Evolutionary conservation across 805 yeast species (phyloP).

Genomic region (Zygotorulaspora chibaensis): DNA sequence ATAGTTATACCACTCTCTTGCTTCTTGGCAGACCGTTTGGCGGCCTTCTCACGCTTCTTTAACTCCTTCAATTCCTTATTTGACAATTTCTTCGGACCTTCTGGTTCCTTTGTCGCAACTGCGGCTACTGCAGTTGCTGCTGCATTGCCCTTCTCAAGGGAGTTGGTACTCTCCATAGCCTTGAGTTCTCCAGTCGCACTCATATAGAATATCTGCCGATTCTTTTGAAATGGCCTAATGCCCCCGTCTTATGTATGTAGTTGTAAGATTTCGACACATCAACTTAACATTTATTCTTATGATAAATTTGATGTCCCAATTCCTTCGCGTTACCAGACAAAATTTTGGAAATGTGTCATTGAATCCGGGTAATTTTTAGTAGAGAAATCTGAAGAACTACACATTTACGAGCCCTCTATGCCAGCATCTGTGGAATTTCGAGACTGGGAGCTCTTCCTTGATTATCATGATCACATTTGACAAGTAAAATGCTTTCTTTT

Average conservation of each 20-base stretch:
- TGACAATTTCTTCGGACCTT: constrained; percentile 40
- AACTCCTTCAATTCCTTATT: constrained; percentile 84
- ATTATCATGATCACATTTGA: no score
- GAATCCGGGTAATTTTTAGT: no score
- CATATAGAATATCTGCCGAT: not conserved
- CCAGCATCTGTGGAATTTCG: no score
- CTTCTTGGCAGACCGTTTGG: constrained; percentile 85
- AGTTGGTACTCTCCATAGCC: not conserved
- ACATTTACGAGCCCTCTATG: no score
- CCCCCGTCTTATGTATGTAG: not conserved
- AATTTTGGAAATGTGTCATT: no score
- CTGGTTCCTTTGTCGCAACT: constrained; percentile 4
- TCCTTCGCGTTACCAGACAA: no score
- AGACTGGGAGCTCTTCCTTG: no score
- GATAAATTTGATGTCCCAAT: no score
- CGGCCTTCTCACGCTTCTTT: constrained; percentile 88
- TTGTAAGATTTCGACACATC: not conserved
- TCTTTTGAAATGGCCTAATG: not conserved
- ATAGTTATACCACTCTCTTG: constrained; percentile 55
- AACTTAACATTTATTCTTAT: no score
- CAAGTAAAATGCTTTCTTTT: no score
- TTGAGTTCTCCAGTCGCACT: not conserved
- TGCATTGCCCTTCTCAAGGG: not conserved
- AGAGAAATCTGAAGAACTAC: no score
- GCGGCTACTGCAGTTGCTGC: constrained; percentile 2